phyloP scores from a whole-genome alignment of 1,139 yeast genomes.

The Suhomyces anneliseae region DNA sequence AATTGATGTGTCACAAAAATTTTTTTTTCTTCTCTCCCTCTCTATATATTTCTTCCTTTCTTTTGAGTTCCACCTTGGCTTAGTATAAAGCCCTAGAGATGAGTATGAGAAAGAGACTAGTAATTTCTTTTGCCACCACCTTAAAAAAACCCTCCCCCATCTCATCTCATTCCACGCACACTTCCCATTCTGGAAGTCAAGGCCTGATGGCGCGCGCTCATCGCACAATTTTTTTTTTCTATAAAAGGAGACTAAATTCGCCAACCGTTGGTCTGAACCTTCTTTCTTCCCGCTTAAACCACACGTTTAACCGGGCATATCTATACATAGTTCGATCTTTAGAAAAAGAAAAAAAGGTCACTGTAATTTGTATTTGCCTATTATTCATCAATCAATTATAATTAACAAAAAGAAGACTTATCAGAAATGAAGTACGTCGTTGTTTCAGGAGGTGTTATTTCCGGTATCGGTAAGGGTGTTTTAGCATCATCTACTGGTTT shows the following conservation, averaged over 20 bases:
- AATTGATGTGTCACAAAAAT: no score
- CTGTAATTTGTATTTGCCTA: constrained; percentile 9
- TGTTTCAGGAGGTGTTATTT: constrained; percentile 97
- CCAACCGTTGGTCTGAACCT: constrained; percentile 9
- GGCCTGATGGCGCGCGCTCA: constrained; percentile 11
- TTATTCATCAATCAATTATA: constrained; percentile 1
- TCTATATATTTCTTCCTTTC: no score
- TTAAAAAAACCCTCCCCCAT: no score
- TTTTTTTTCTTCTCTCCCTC: no score
- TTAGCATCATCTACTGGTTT: constrained; percentile 96
- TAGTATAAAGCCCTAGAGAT: no score
- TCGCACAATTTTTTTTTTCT: constrained; percentile 7
- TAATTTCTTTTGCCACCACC: no score
- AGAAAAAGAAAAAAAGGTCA: neutral
- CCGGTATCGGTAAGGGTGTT: constrained; percentile 99
- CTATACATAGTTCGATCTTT: constrained; percentile 14
- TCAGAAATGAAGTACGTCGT: constrained; percentile 90
- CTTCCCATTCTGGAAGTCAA: constrained; percentile 30
- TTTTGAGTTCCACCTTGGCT: no score
- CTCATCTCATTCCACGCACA: neutral
- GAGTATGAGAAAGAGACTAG: no score
- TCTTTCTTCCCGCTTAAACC: constrained; percentile 53
- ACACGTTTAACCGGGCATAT: constrained; percentile 48
- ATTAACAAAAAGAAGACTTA: neutral
- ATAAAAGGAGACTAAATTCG: constrained; percentile 15